Percentiles rank a stretch among this genome's conserved stretches.
Conservation (phyloP, 2,329 filamentous ascomycete species). For the Ophidiomyces ophidiicola region DNA sequence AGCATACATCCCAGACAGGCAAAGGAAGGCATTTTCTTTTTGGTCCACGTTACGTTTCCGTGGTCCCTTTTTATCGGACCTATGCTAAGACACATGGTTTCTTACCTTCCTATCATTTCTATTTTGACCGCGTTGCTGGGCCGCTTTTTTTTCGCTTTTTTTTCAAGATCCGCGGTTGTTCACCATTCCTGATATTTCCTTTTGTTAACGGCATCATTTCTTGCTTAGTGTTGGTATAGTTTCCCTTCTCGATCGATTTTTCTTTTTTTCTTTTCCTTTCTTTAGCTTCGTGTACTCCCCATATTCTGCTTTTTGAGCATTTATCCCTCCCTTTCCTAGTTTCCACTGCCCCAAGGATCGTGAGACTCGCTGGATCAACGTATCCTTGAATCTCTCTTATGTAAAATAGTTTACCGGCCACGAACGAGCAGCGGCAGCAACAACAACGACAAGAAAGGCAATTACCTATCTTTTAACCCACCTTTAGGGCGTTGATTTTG, state of each 20-base stretch:
- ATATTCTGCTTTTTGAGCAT: constrained; percentile 15
- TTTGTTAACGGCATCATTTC: constrained; percentile 3
- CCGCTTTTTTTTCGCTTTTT: background rate
- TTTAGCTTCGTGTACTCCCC: background rate
- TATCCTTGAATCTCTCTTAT: constrained; percentile 16
- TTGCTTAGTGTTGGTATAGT: background rate
- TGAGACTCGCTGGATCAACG: constrained; percentile 2
- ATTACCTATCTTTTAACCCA: no score
- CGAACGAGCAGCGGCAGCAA: background rate
- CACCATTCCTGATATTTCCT: background rate
- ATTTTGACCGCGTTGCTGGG: no score
- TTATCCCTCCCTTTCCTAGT: constrained; percentile 20
- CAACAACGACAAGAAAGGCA: background rate
- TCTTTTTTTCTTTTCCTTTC: background rate
- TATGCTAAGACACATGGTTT: constrained; percentile 3
- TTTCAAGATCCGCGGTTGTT: background rate
- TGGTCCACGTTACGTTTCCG: constrained; percentile 10
- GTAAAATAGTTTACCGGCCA: constrained; percentile 27
- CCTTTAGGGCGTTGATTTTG: no score
- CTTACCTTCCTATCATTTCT: constrained; percentile 3
- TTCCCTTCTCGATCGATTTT: constrained; percentile 1
- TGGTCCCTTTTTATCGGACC: constrained; percentile 1
- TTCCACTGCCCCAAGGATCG: constrained; percentile 15
- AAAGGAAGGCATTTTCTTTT: constrained; percentile 1
- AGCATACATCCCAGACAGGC: background rate